phyloP scores from a whole-genome alignment of 192 early-diverging fungal genomes.

The Thamnidium elegans region DNA sequence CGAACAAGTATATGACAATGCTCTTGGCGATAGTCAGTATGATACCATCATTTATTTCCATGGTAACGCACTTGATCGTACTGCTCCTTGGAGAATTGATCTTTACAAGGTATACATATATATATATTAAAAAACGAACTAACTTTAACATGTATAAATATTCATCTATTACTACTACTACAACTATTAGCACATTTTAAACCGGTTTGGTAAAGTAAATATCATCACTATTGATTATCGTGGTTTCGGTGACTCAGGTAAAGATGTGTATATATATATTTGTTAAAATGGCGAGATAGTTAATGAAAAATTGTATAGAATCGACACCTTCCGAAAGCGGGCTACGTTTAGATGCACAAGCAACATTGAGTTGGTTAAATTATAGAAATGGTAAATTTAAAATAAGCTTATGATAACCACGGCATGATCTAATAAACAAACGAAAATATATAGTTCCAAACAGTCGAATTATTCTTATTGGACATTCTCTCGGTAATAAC shows the following conservation, averaged over 20 bases:
- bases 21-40: constrained; percentile 21
- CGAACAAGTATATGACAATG: constrained; percentile 24
- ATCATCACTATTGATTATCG: constrained; percentile 39
- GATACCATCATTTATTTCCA: constrained; percentile 41
- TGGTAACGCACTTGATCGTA: constrained; percentile 39
- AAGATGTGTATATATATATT: not conserved
- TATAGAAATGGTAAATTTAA: constrained; percentile 21
- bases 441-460: constrained; percentile 15
- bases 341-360: constrained; percentile 25
- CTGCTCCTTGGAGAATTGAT: constrained; percentile 34
- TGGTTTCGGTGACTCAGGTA: constrained; percentile 41
- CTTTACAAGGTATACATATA: constrained; percentile 31
- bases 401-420: not conserved
- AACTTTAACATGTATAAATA: no score
- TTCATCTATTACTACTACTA: not conserved
- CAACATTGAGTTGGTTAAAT: constrained; percentile 26
- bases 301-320: constrained; percentile 5
- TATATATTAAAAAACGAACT: not conserved
- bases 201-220: constrained; percentile 27
- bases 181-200: constrained; percentile 23
- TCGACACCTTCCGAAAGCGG: constrained; percentile 36
- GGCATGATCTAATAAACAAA: not conserved
- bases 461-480: constrained; percentile 28
- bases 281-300: not conserved
- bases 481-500: constrained; percentile 34